Percentiles rank a stretch among this genome's conserved stretches.
These are phyloP conservation scores for Eremothecium coryli DNA, from an alignment of 1,139 yeast species.

Conservation along the genomic window DNA sequence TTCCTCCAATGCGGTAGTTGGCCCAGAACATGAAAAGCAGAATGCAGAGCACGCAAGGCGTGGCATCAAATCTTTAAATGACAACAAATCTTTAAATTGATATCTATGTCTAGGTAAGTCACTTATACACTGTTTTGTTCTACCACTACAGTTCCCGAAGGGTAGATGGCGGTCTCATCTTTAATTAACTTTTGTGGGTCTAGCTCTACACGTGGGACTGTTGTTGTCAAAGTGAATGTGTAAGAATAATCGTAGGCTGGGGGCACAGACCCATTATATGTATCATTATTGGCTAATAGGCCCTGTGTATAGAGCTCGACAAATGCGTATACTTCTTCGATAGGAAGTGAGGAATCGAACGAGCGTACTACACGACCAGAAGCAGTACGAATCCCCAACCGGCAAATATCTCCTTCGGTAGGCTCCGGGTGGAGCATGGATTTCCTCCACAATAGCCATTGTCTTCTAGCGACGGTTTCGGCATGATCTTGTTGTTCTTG, in stretches of 20 bases:
- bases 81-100: too few species aligned
- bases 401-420: conserved; percentile 31
- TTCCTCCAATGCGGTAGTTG: background rate
- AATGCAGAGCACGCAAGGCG: background rate
- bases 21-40: background rate
- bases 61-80: background rate
- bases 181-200: conserved; percentile 30
- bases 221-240: conserved; percentile 41
- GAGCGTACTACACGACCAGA: conserved; percentile 38
- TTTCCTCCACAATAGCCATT: conserved; percentile 44
- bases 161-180: conserved; percentile 42
- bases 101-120: background rate
- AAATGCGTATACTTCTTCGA: conserved; percentile 53
- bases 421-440: conserved; percentile 34
- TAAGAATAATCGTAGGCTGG: conserved; percentile 37
- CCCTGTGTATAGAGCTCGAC: conserved; percentile 39
- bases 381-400: conserved; percentile 50
- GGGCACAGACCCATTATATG: conserved; percentile 11
- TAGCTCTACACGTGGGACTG: conserved; percentile 48
- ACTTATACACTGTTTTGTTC: conserved; percentile 27
- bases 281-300: conserved; percentile 24
- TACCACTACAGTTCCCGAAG: conserved; percentile 51
- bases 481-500: conserved; percentile 24
- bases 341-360: conserved; percentile 38
- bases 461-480: conserved; percentile 21